phyloP scores from a whole-genome alignment of 345 rosid genomes.

The Eucalyptus coolabah region DNA sequence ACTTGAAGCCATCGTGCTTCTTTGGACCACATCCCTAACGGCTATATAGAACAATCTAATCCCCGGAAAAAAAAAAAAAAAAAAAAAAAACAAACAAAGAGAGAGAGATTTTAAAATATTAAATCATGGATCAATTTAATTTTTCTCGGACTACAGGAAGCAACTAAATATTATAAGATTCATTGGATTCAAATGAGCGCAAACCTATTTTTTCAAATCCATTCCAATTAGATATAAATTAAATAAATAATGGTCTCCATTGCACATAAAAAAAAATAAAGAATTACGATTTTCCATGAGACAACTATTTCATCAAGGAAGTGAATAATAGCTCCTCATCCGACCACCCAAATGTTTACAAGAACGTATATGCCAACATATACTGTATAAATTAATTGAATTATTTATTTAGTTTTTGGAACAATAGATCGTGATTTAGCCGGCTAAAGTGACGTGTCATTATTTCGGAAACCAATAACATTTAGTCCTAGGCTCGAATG shows the following conservation, averaged over 20 bases:
- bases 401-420: not conserved
- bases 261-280: fast-evolving
- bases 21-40: not conserved
- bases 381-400: not conserved
- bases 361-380: not conserved
- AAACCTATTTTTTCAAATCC: not conserved
- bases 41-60: not conserved
- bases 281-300: not conserved
- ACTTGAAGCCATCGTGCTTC: not conserved
- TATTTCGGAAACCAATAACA: not conserved
- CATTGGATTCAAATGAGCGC: too few species aligned
- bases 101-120: not conserved
- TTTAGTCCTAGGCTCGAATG: not conserved
- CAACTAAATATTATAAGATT: too few species aligned
- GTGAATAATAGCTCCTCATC: not conserved
- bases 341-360: not conserved
- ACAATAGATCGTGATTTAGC: too few species aligned
- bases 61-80: too few species aligned
- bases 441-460: not conserved
- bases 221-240: not conserved
- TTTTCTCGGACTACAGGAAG: not conserved
- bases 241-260: not conserved
- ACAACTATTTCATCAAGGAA: not conserved
- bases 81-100: fast-evolving
- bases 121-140: too few species aligned